Conservation (phyloP, 768 basidiomycete genomes). For the Trametes meyenii region DNA sequence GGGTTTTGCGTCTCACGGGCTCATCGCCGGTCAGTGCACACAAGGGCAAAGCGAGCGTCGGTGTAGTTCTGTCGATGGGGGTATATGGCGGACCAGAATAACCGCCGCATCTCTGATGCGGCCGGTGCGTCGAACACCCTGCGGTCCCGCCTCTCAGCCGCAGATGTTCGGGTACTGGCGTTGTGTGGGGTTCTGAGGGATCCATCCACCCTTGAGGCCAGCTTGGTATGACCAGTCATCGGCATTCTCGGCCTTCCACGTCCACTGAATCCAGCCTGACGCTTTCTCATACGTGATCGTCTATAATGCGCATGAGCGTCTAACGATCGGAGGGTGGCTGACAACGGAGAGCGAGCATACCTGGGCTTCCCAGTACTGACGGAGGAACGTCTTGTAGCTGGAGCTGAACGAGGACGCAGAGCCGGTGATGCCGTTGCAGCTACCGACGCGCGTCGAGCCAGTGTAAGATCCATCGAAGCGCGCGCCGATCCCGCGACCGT, state of each 20-base stretch:
- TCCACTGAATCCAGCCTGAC: slow-evolving; percentile 82
- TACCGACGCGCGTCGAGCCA: slow-evolving; percentile 71
- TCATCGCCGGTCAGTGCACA: too few species aligned
- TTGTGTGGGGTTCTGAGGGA: slow-evolving; percentile 62
- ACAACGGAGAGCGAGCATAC: slow-evolving; percentile 36
- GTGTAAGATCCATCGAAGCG: slow-evolving; percentile 62
- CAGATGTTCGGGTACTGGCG: slow-evolving; percentile 68
- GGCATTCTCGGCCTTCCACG: slow-evolving; percentile 81
- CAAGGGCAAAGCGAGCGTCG: too few species aligned
- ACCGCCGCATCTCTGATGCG: too few species aligned
- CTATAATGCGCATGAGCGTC: slow-evolving; percentile 17
- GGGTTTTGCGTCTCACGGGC: too few species aligned
- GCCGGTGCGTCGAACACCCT: neutral
- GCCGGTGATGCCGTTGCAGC: slow-evolving; percentile 75
- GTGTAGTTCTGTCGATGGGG: too few species aligned
- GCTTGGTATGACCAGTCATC: slow-evolving; percentile 92
- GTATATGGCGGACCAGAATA: too few species aligned
- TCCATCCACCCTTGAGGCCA: slow-evolving; percentile 82
- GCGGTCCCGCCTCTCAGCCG: slow-evolving; percentile 30
- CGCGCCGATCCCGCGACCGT: slow-evolving; percentile 75
- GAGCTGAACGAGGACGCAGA: slow-evolving; percentile 72
- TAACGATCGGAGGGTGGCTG: neutral
- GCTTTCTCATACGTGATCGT: slow-evolving; percentile 66
- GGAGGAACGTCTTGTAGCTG: slow-evolving; percentile 79
- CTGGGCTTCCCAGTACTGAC: slow-evolving; percentile 87